Evolutionary conservation across 768 basidiomycete species (phyloP).

Genomic region (Podaxis sp.): DNA sequence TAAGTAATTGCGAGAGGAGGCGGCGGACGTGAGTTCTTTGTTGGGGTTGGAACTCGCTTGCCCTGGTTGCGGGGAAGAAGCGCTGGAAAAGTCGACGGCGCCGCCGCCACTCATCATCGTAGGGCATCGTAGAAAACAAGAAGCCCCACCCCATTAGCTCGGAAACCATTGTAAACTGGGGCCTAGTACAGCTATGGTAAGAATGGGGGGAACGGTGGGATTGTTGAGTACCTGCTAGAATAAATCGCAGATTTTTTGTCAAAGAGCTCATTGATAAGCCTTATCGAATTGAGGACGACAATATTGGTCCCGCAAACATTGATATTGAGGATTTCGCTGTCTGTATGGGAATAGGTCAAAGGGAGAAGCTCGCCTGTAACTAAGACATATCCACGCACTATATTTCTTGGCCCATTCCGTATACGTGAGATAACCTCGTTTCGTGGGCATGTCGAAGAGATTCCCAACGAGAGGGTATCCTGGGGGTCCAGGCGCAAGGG

Average conservation of each 20-base stretch:
- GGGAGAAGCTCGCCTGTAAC: background rate
- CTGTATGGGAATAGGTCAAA: background rate
- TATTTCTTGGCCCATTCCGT: conserved; percentile 15
- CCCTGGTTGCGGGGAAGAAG: conserved; percentile 32
- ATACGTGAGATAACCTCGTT: conserved; percentile 5
- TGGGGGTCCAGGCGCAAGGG: conserved; percentile 11
- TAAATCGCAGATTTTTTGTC: conserved; percentile 48
- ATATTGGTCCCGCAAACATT: conserved; percentile 25
- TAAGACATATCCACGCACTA: background rate
- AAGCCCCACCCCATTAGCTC: conserved; percentile 38
- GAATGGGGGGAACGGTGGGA: background rate
- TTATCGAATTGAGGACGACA: conserved; percentile 46
- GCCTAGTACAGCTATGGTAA: conserved; percentile 13
- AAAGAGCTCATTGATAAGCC: conserved; percentile 40
- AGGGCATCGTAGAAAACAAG: conserved; percentile 37
- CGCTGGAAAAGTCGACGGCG: conserved; percentile 40
- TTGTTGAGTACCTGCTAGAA: conserved; percentile 26
- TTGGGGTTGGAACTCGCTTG: conserved; percentile 9
- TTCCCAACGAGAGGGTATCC: conserved; percentile 15
- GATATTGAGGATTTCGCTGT: conserved; percentile 19
- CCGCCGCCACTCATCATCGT: conserved; percentile 39
- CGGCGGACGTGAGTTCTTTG: conserved; percentile 3
- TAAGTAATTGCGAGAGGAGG: conserved; percentile 26
- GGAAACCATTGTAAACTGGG: conserved; percentile 25
- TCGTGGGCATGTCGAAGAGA: conserved; percentile 14